Percentiles rank a stretch among this genome's conserved stretches.
phyloP scores from a whole-genome alignment of 2,329 filamentous ascomycete genomes.

The Fusarium sublunatum region DNA sequence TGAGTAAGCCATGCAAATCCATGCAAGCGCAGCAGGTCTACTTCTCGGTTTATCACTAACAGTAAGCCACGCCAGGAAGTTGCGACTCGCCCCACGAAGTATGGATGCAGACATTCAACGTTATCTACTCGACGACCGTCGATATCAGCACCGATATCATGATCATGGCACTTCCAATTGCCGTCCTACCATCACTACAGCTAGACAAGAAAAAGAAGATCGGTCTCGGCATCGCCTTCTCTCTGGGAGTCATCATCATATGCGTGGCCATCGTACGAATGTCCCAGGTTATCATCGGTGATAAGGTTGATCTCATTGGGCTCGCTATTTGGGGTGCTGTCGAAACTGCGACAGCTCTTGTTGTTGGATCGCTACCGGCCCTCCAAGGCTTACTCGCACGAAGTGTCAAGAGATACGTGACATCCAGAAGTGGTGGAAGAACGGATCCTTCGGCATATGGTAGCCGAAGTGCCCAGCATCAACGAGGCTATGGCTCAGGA shows the following conservation, averaged over 20 bases:
- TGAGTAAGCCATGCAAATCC: neutral
- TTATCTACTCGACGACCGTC: slow-evolving; percentile 27
- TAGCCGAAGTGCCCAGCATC: slow-evolving; percentile 1
- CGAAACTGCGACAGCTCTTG: slow-evolving; percentile 25
- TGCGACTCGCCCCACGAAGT: slow-evolving; percentile 16
- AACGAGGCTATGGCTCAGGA: slow-evolving; percentile 12
- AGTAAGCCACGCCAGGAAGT: neutral
- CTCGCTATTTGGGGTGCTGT: slow-evolving; percentile 27
- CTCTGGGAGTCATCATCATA: slow-evolving; percentile 24
- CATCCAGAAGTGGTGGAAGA: slow-evolving; percentile 3
- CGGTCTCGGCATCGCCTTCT: slow-evolving; percentile 19
- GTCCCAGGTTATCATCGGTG: slow-evolving; percentile 23
- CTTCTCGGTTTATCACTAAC: neutral
- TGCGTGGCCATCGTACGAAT: slow-evolving; percentile 22
- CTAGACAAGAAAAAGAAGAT: slow-evolving; percentile 29
- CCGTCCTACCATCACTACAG: slow-evolving; percentile 19
- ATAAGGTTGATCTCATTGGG: slow-evolving; percentile 22
- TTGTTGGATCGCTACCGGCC: slow-evolving; percentile 20
- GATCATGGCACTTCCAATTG: slow-evolving; percentile 32
- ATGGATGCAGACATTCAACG: slow-evolving; percentile 15
- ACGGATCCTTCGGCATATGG: slow-evolving; percentile 13
- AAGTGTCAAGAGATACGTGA: slow-evolving; percentile 20
- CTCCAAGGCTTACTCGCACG: slow-evolving; percentile 22
- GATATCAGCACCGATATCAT: slow-evolving; percentile 23
- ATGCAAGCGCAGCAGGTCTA: neutral